Evolutionary conservation across 2,329 filamentous ascomycete genomes (phyloP).

Genomic region (Talaromyces sp.): DNA sequence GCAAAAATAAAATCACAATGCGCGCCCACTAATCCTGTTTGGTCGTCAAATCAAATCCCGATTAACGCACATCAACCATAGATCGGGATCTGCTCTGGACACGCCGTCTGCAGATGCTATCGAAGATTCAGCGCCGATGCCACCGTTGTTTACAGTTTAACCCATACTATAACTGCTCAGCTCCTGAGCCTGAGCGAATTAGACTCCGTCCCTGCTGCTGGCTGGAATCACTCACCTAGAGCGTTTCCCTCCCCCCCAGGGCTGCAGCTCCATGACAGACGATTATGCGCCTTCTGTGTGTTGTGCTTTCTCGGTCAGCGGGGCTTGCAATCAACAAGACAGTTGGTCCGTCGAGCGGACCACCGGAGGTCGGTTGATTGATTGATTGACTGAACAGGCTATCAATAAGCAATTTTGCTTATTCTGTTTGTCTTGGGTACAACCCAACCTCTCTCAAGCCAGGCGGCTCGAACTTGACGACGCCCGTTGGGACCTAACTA

Average conservation of each 20-base stretch:
- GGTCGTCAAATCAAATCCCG: slow-evolving; percentile 28
- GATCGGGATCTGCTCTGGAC: slow-evolving; percentile 28
- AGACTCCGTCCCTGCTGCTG: background rate
- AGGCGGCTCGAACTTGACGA: background rate
- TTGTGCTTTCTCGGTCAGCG: slow-evolving; percentile 2
- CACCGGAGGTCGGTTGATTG: background rate
- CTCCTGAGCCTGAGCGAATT: slow-evolving; percentile 13
- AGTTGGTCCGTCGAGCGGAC: background rate
- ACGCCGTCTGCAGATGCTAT: slow-evolving; percentile 12
- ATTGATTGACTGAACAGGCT: background rate
- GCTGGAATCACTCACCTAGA: background rate
- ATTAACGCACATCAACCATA: slow-evolving; percentile 13
- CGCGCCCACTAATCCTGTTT: slow-evolving; percentile 16
- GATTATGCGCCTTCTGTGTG: slow-evolving; percentile 9
- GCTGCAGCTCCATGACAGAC: background rate
- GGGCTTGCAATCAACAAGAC: slow-evolving; percentile 8
- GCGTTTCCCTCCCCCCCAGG: background rate
- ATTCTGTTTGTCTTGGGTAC: background rate
- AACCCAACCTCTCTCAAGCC: background rate
- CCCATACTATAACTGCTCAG: slow-evolving; percentile 25
- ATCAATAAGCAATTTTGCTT: background rate
- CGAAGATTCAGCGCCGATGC: slow-evolving; percentile 24
- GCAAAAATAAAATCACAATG: background rate
- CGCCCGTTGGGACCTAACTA: background rate
- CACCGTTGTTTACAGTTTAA: slow-evolving; percentile 14